Evolutionary conservation across 176 grass and related monocot genomes (phyloP), one percentile per base, ranked within the genome.

Genomic region (Zizania latifolia): DNA sequence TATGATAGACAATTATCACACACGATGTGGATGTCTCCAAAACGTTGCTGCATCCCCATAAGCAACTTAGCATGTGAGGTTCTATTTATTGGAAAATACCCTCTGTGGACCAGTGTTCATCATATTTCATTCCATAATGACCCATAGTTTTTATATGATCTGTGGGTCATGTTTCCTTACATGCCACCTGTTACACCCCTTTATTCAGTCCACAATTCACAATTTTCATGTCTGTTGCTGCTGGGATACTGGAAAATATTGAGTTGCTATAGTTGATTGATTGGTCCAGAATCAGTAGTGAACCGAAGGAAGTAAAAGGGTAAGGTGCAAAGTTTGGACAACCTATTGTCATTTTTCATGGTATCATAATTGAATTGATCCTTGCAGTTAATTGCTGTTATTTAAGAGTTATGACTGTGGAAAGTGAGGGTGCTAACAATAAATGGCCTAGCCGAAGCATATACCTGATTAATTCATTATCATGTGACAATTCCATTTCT

Each of bases 11-110:
- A 5, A 58, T 44, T 67, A 30, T 58, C 30, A 65, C 27, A 8
- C 22, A 13, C 3, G 6, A 35, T 71, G 35, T 35, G 60, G 65
- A 79, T 50, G 39, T 60, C 1, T 38, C 2, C 63, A 35, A 58
- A 78, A 57, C 19, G 24, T 16, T 15, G 34, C 34, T 33, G 19
- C 60, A 39, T 13, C 39, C 19, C 6, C 46, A 65, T 55, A 62
- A 65, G 13, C 44, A 32, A 43, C 71, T 61, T 61, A 28, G 3
- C 23, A 24, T 39, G 6, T 30, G 14, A 37, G 19, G 0, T 30
- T 68, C 19, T 68, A 60, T 80, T 74, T 79, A 39, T 67, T 46
- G 58, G 37, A 41, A 28, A 65, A 48, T 59, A 19, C 10, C 21
- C 5, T 8, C 15, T 35, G 1, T 72, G 12, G 40, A 61, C 19